A percentile compares a stretch with the other conserved stretches of the same genome.
phyloP scores from a whole-genome alignment of 371 early-diverging fungal species.

The Coemansia linderi region DNA sequence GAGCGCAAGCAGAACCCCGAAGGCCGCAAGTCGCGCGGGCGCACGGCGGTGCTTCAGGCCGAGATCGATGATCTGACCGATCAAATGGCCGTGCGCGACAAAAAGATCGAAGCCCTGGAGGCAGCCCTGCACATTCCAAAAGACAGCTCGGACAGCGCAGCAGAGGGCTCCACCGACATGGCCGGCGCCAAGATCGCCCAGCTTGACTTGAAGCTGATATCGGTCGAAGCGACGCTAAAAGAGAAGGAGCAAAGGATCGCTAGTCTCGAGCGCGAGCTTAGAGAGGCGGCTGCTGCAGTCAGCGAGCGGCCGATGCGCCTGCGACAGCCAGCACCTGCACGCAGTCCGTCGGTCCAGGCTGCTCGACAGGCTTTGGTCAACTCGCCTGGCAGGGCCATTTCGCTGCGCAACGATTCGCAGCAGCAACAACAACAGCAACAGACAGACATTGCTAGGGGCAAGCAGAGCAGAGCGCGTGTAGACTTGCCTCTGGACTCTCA shows the following conservation, averaged over 20 bases:
- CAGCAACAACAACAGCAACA: background rate
- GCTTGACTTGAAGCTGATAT: constrained; percentile 27
- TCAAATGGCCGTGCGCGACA: constrained; percentile 18
- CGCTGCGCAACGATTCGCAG: background rate
- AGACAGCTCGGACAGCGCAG: background rate
- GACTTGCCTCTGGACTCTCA: constrained; percentile 8
- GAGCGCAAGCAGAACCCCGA: constrained; percentile 49
- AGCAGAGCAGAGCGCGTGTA: constrained; percentile 13
- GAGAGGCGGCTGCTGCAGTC: constrained; percentile 18
- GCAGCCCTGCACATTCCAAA: constrained; percentile 27
- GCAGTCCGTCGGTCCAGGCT: constrained; percentile 1
- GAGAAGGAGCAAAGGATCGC: constrained; percentile 18
- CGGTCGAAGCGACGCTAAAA: constrained; percentile 24
- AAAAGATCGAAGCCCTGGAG: constrained; percentile 29
- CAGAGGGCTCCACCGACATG: constrained; percentile 1
- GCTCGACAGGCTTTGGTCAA: background rate
- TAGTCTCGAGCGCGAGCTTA: constrained; percentile 25
- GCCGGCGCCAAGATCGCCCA: constrained; percentile 26
- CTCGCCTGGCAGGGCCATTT: background rate
- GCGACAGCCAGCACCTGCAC: constrained; percentile 28
- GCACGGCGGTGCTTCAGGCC: constrained; percentile 22
- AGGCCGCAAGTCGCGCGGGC: constrained; percentile 30
- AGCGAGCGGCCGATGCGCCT: constrained; percentile 52
- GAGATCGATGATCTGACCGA: constrained; percentile 36
- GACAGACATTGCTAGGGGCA: background rate